phyloP scores from a whole-genome alignment of 148 eudicot genomes.

The Vaccinium corymbosum region DNA sequence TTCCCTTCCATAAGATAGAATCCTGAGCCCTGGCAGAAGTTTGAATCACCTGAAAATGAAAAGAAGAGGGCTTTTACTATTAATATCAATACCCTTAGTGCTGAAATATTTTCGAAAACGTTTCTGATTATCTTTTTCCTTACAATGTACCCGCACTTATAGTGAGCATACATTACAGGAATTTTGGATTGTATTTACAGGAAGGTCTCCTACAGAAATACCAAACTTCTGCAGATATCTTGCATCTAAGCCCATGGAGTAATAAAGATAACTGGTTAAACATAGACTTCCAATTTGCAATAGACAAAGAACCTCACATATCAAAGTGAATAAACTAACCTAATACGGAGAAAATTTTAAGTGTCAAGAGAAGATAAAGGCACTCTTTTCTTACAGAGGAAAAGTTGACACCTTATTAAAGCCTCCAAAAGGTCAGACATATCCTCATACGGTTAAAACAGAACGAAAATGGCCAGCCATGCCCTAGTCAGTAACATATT shows the following conservation, averaged over 20 bases:
- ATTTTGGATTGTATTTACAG: neutral
- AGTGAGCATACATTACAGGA: neutral
- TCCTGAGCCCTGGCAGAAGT: neutral
- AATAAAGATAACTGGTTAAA: neutral
- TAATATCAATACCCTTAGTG: neutral
- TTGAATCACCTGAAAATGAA: neutral
- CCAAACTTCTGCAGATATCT: conserved; percentile 6
- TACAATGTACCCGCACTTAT: neutral
- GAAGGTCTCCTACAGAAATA: neutral
- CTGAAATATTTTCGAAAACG: neutral
- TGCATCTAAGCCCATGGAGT: neutral
- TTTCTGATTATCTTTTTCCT: neutral
- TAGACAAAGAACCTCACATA: neutral
- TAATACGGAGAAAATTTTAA: neutral
- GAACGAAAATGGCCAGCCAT: neutral
- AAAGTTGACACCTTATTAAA: neutral
- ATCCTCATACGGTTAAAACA: neutral
- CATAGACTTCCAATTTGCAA: neutral
- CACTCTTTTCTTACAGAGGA: neutral
- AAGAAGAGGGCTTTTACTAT: neutral
- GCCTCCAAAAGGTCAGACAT: neutral
- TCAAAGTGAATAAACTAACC: neutral
- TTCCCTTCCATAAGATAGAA: neutral
- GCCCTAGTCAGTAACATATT: neutral
- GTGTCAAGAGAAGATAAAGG: neutral